A percentile compares a stretch with the other conserved stretches of the same genome.
These are phyloP conservation scores for Aristolochia fimbriata DNA, from an alignment of 164 flowering plant genomes.

Conservation along the genomic window DNA sequence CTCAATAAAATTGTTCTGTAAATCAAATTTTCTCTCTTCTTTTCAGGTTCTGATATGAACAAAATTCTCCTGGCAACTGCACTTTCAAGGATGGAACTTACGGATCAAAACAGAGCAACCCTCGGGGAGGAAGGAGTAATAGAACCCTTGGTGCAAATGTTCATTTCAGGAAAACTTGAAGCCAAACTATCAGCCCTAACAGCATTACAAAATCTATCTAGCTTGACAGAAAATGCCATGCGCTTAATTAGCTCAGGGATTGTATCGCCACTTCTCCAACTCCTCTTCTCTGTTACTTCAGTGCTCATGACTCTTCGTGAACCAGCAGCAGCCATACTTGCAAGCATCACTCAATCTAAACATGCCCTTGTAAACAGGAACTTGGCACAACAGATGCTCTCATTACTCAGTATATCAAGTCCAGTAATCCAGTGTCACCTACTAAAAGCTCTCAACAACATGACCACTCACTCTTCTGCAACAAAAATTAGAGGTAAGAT, in stretches of 20 bases:
- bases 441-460: conserved; percentile 57
- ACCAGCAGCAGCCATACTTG: conserved; percentile 85
- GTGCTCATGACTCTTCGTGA: conserved; percentile 82
- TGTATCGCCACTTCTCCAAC: conserved; percentile 56
- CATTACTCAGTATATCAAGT: conserved; percentile 56
- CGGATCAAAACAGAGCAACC: conserved; percentile 47
- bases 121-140: conserved; percentile 73
- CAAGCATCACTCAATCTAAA: conserved; percentile 67
- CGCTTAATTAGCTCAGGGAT: conserved; percentile 46
- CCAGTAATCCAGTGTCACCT: conserved; percentile 58
- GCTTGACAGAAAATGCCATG: conserved; percentile 34
- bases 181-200: conserved; percentile 67
- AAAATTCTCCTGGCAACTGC: conserved; percentile 88
- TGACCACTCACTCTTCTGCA: conserved; percentile 48
- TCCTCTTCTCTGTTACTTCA: conserved; percentile 89
- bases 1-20: background rate
- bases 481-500: conserved; percentile 47
- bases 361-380: conserved; percentile 44
- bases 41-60: conserved; percentile 80
- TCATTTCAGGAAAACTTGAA: conserved; percentile 70
- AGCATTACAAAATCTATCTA: conserved; percentile 57
- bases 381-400: conserved; percentile 73
- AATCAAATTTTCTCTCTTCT: background rate
- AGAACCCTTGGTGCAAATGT: conserved; percentile 65
- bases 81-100: conserved; percentile 71